Conservation (phyloP, 352 stramenopile species). For the Elongisporangium undulatum region DNA sequence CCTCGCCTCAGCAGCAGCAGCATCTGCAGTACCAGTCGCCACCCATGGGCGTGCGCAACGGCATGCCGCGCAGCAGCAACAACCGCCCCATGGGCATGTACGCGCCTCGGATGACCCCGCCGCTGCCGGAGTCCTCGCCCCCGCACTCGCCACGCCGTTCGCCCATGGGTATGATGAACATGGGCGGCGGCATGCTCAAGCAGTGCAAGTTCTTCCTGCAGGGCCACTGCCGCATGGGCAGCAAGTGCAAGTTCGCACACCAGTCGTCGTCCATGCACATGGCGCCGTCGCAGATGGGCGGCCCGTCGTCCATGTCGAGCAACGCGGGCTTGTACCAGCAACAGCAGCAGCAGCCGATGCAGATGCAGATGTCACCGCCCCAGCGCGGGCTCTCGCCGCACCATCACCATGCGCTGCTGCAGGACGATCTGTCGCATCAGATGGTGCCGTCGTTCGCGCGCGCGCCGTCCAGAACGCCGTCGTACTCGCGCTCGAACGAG, state of each 20-base stretch:
- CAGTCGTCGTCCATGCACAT: slow-evolving; percentile 19
- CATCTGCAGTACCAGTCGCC: slow-evolving; percentile 37
- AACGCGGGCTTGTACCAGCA: slow-evolving; percentile 26
- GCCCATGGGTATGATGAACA: slow-evolving; percentile 16
- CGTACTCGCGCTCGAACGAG: slow-evolving; percentile 23
- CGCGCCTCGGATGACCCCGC: slow-evolving; percentile 41
- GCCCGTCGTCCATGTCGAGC: slow-evolving; percentile 12
- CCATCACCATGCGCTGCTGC: slow-evolving; percentile 21
- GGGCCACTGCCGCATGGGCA: slow-evolving; percentile 81
- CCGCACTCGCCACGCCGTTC: slow-evolving; percentile 44
- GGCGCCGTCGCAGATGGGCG: slow-evolving; percentile 13
- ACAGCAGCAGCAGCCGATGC: slow-evolving; percentile 26
- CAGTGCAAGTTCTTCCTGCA: slow-evolving; percentile 85
- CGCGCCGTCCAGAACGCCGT: slow-evolving; percentile 3
- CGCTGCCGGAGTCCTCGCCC: slow-evolving; percentile 48
- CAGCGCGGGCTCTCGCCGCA: slow-evolving; percentile 26
- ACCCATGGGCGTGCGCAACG: slow-evolving; percentile 26
- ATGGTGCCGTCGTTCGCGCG: slow-evolving; percentile 4
- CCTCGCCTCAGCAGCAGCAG: slow-evolving; percentile 13
- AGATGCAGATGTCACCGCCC: slow-evolving; percentile 27
- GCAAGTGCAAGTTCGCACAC: slow-evolving; percentile 85
- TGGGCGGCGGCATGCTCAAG: slow-evolving; percentile 41
- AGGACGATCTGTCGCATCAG: slow-evolving; percentile 3
- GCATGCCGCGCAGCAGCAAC: slow-evolving; percentile 18
- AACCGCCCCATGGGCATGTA: slow-evolving; percentile 19